Base-by-base conservation (phyloP, 2,329 filamentous ascomycete species). In the Sphaceloma murrayae region DNA sequence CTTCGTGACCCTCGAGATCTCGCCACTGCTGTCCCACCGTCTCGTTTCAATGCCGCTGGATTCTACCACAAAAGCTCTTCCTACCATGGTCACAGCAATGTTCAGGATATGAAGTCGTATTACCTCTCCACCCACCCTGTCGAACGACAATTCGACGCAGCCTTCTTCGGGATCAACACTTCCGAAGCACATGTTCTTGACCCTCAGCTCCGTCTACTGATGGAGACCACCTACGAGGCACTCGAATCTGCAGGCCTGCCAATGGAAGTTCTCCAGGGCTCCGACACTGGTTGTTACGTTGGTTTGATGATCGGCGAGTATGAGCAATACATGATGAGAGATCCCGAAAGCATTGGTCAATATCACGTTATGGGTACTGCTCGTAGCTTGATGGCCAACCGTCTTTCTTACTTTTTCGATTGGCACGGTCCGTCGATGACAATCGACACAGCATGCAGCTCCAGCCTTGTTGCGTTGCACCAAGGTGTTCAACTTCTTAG, bases 391-490 rank as follows among this genome's bases (percentile, higher is more conserved):
- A 48, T 67, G 3, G 59, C 65, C 1, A 67, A 66, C 29, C 43
- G 54, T 7, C 49, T 57, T 24, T 49, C 44, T n/a, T 63, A 65
- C 51, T 65, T 64, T 30, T 67, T 64, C 48, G 55, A 52, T 40
- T 58, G 58, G 54, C 51, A 56, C 5, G 63, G 67, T 1, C 62
- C 67, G 0, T 62, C 57, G 1, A 60, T 68, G 53, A 67, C 64
- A 0, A 58, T 71, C 11, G 66, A 70, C 27, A 70, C 68, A 0
- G 68, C 67, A 2, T 71, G 68, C 42, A 68, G 66, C 1, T 64
- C 64, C 1, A 63, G 59, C 34, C 49, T 70, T 10, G 48, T 59
- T 21, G 61, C 59, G 5, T 32, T 62, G 2, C 61, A 64, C 34
- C 51, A 54, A 13, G 60, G 56, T 6, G 54, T 58, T 5, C 53